Percentiles rank a stretch among this genome's conserved stretches.
These are phyloP conservation scores for Dunaliella sp. DNA, from an alignment of 139 green algal genomes.

Conservation along the genomic window DNA sequence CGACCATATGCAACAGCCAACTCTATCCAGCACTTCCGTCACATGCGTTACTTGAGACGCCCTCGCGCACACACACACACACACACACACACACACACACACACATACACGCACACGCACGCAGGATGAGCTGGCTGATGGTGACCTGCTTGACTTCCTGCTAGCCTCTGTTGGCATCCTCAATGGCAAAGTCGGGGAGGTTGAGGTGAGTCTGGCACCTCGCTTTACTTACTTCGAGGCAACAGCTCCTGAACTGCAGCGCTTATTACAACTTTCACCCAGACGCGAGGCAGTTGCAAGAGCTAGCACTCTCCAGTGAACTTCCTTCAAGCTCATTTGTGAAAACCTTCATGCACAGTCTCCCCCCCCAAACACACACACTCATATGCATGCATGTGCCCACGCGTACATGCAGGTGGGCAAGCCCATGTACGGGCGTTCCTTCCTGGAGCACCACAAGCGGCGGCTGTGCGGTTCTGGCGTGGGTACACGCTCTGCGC, in stretches of 20 bases:
- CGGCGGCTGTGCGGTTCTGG: conserved; percentile 5
- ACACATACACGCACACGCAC: too few species aligned
- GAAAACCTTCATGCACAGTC: background rate
- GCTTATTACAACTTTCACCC: too few species aligned
- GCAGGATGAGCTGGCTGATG: conserved; percentile 6
- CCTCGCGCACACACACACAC: too few species aligned
- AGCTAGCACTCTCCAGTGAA: too few species aligned
- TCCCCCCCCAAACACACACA: background rate
- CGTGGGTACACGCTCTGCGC: background rate
- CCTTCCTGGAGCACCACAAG: conserved; percentile 15
- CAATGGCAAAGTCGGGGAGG: conserved; percentile 1
- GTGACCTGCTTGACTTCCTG: background rate
- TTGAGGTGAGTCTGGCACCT: background rate
- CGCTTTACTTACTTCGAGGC: too few species aligned
- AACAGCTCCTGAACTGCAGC: too few species aligned
- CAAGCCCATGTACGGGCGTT: conserved; percentile 6
- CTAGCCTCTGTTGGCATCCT: background rate
- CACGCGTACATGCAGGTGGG: conserved; percentile 1
- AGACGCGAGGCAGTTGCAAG: too few species aligned
- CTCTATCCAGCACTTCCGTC: too few species aligned
- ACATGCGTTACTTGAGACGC: too few species aligned
- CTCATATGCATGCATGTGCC: background rate
- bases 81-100: too few species aligned
- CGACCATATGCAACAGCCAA: too few species aligned
- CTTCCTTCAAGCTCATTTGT: too few species aligned